Evolutionary conservation across 441 rosid species (phyloP).

Genomic region (Populus hybrid): DNA sequence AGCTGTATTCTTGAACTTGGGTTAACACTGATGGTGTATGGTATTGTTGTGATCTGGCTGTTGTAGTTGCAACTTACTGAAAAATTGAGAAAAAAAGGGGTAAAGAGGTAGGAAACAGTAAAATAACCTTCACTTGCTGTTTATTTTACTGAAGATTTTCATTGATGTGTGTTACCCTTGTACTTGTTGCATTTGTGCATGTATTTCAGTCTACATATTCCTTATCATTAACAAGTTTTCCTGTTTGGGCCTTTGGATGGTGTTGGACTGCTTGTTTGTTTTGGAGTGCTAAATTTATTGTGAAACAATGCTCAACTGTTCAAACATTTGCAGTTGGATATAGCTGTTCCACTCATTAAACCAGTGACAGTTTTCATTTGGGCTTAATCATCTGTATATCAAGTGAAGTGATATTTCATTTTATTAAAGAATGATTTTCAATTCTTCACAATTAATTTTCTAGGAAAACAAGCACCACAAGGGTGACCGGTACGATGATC

Average conservation of each 20-base stretch:
- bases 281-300: background rate
- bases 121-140: background rate
- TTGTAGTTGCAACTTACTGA: background rate
- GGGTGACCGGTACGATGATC: constrained; percentile 58
- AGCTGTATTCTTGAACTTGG: background rate
- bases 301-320: background rate
- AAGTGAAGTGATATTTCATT: background rate
- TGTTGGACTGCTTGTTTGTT: background rate
- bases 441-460: constrained; percentile 25
- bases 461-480: constrained; percentile 85
- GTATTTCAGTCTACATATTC: background rate
- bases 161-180: background rate
- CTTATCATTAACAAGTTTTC: background rate
- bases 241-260: background rate
- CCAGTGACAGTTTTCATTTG: background rate
- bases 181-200: background rate
- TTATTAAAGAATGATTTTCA: constrained; percentile 21
- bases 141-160: background rate
- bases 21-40: background rate
- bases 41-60: background rate
- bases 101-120: background rate
- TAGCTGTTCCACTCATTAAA: background rate
- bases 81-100: background rate
- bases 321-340: background rate
- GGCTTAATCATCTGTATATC: background rate